Evolutionary conservation across 2,329 filamentous ascomycete species (phyloP), one percentile per base, ranked within the genome.

Genomic region (Septoria petroselini): DNA sequence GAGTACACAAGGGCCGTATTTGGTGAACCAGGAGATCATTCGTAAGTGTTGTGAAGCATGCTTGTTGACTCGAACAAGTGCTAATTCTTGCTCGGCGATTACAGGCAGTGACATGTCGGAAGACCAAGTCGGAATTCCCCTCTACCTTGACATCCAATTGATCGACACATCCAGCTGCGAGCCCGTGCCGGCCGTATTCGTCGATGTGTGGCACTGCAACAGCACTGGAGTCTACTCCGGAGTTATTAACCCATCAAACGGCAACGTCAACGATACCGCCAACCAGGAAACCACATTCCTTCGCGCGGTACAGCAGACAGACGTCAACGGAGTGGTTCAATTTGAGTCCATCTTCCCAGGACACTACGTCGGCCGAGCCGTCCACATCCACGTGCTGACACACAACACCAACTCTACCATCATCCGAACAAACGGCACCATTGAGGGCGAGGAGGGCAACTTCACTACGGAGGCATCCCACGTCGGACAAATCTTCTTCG

Each of bases 401-500:
- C 65, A 68, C 50, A 66, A 66, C 37, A 64, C 61, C 35, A 69
- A 65, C 31, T 50, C 41, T 19, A 58, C 57, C 5, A 68, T 73
- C 38, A 57, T 70, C 35, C 44, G 52, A 12, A 52, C 48, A 21
- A 81, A 76, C 61, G 77, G 76, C 46, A 78, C 78, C 47, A 72
- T 79, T 52, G 64, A 68, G 33, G 76, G 73, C 51, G 71, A 71
- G 9, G 37, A 15, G 12, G 21, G 23, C 30, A 60, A 56, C 52
- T 39, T 25, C 39, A 59, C 56, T n/a, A 50, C 56, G 5, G 71
- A 68, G 40, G 73, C 79, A 50, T 75, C 77, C 7, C 81, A 85
- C 66, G 73, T 84, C 27, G 82, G 82, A 14, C 82, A 86, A 64
- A 62, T 82, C 41, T 85, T 82, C 73, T 82, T 82, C 48, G 80